Evolutionary conservation across 768 basidiomycete species (phyloP), one percentile per base, ranked within the genome.

Genomic region (Hygrocybe coccinea): DNA sequence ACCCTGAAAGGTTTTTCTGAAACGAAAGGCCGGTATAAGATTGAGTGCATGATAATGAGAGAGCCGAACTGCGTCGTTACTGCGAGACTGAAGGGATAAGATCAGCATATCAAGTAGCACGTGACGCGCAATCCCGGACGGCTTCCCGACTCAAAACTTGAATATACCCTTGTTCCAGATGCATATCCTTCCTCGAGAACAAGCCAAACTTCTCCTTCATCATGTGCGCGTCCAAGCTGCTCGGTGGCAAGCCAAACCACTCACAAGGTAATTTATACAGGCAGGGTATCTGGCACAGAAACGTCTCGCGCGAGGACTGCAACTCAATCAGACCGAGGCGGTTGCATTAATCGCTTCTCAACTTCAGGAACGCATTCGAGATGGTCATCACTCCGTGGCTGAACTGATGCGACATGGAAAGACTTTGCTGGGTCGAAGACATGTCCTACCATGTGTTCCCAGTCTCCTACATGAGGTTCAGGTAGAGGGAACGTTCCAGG

Each of bases 331-430:
- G 58, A 81, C 89, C 2, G 97, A 99, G 71, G 87, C 94, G 0
- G 81, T 85, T 12, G 94, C 91, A 2, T 80, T 99, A 8, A 93
- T 99, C 60, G 86, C 93, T 1, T 84, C 83, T n/a, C 89, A 91
- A 62, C 81, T 97, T 1, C 95, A 98, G 63, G 95, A 97, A 69
- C 82, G 84, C 47, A 95, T 97, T 62, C 80, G 97, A 9, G 97
- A 98, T 87, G 95, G 95, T 2, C 67, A 71, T 14, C 79, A 93
- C 66, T 83, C 84, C 0, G 95, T 98, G 8, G 80, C 91, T 0
- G 83, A 97, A 59, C 73, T 99, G n/a, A 95, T 95, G 95, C 85
- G 91, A 47, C 76, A 89, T 62, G 97, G 97, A 6, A 97, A 94
- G 75, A 81, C 79, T 17, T 67, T 99, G 51, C 79, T 99, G 8